Evolutionary conservation across 441 rosid species (phyloP).

Genomic region (Adansonia grandidieri): DNA sequence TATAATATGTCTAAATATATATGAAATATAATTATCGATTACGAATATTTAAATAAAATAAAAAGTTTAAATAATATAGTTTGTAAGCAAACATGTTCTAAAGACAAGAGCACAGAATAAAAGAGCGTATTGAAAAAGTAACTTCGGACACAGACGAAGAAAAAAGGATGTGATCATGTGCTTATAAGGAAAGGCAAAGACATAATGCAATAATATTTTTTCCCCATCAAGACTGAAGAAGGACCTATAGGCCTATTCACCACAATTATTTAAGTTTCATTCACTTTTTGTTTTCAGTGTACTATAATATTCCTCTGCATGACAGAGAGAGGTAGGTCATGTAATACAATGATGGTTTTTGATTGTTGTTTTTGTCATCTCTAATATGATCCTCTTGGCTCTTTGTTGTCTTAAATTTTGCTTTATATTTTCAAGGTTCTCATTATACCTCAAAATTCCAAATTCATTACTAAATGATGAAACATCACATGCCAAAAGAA

Average conservation of each 20-base stretch:
- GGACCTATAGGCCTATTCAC: background rate
- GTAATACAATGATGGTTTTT: background rate
- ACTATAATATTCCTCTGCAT: constrained; percentile 15
- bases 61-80: no score
- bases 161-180: background rate
- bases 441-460: background rate
- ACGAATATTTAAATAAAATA: no score
- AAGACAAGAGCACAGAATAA: no score
- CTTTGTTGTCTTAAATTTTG: no score
- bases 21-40: no score
- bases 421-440: background rate
- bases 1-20: no score
- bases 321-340: background rate
- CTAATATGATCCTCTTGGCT: constrained; percentile 2
- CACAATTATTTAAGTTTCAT: background rate
- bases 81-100: no score
- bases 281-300: background rate
- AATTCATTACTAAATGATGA: background rate
- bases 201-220: background rate
- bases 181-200: no score
- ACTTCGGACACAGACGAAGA: no score
- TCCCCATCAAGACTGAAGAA: background rate
- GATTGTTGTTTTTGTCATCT: constrained; percentile 13
- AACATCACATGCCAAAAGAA: constrained; percentile 20
- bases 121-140: no score